Percentiles rank a stretch among this genome's conserved stretches.
phyloP scores from a whole-genome alignment of 1,139 yeast genomes.

The Waltiozyma sp. region DNA sequence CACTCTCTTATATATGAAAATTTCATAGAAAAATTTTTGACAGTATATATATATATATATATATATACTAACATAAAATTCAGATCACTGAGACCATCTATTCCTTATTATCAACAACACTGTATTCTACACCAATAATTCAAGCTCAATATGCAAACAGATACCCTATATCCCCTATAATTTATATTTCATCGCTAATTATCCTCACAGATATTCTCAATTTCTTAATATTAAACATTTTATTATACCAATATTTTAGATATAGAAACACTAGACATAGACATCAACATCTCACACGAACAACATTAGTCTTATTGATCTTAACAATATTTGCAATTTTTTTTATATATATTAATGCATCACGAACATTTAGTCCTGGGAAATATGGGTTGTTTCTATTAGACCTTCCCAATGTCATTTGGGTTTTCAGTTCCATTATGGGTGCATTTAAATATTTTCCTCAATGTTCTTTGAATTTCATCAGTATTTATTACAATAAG shows the following conservation, averaged over 20 bases:
- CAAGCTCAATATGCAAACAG: background rate
- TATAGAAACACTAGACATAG: background rate
- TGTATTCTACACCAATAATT: background rate
- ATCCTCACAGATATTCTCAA: background rate
- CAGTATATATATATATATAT: too few relatives aligned
- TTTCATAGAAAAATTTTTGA: too few relatives aligned
- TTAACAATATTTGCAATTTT: background rate
- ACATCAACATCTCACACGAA: background rate
- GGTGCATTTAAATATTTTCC: background rate
- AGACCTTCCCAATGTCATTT: background rate
- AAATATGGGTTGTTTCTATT: background rate
- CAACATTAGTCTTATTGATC: background rate
- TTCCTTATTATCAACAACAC: background rate
- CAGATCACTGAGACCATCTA: background rate
- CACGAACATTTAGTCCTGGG: background rate
- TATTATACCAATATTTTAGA: background rate
- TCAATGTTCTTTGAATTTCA: background rate
- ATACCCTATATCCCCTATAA: background rate
- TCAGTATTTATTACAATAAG: background rate
- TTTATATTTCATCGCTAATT: background rate
- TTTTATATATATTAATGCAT: background rate
- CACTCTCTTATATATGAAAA: background rate
- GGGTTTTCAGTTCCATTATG: background rate
- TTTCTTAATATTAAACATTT: background rate
- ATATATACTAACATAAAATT: too few relatives aligned